Evolutionary conservation across 2,329 filamentous ascomycete species (phyloP).

Genomic region (Capronia americana): DNA sequence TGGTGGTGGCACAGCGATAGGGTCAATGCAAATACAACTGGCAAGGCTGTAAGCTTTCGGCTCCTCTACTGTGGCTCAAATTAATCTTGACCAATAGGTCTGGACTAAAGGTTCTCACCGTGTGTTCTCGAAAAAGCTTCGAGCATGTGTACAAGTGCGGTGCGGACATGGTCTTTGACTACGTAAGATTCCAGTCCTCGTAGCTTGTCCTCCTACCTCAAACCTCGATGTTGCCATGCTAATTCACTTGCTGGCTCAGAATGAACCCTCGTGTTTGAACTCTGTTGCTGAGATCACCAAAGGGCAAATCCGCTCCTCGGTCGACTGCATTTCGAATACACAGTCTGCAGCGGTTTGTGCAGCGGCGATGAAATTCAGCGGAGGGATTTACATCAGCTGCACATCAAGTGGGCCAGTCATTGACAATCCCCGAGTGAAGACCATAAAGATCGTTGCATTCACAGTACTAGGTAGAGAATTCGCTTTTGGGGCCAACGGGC

Average conservation of each 20-base stretch:
- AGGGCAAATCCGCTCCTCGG: neutral
- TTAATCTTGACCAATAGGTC: neutral
- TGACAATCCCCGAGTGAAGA: neutral
- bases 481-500: neutral
- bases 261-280: neutral
- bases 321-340: constrained; percentile 12
- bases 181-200: constrained; percentile 9
- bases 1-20: constrained; percentile 1
- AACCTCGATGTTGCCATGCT: no score
- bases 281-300: neutral
- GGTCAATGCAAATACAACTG: constrained; percentile 4
- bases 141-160: constrained; percentile 2
- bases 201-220: no score
- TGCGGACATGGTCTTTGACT: constrained; percentile 9
- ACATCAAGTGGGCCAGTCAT: neutral
- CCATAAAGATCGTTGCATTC: constrained; percentile 1
- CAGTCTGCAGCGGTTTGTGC: constrained; percentile 10
- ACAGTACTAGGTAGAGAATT: neutral
- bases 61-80: no score
- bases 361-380: neutral
- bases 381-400: neutral
- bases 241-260: neutral
- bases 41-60: neutral
- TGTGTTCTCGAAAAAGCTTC: constrained; percentile 8
- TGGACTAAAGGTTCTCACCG: neutral